Base-by-base conservation (phyloP, 2,329 filamentous ascomycete genomes). In the Ophiocordyceps robertsii region DNA sequence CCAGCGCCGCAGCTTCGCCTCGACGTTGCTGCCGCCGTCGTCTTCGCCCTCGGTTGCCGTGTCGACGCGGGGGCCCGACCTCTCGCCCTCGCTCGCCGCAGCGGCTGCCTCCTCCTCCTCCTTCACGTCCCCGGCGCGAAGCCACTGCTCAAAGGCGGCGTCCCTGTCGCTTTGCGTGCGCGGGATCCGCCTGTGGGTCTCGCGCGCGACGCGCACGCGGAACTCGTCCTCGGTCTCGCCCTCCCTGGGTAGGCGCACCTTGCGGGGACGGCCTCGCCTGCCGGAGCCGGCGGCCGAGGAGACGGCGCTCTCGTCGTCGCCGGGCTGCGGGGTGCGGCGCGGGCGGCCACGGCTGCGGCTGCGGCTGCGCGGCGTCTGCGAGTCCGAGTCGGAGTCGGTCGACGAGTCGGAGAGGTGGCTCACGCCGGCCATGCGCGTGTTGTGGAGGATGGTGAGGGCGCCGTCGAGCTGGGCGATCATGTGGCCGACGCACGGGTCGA, bases 401-500 rank as follows among this genome's bases (percentile, higher is more conserved):
- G 57, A 60, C 48, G 66, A 63, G 49, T 63, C 58, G 36, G 63
- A 63, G 43, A 61, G 49, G 42, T 62, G 50, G 47, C 50, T 65
- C 43, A 64, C 62, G 19, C 57, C 52, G 3, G 77, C 71, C 37
- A 74, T 63, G 32, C 81, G 73, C 1, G 75, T 70, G 45, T 80
- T 75, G 55, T 89, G 85, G 13, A 96, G 67, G 4, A 80, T 75
- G 29, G 70, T 66, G 6, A 95, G 70, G 1, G 90, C 69, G 6
- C 67, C 59, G 51, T 95, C 86, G 2, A 95, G 56, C 31, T 77
- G 75, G 2, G 69, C 62, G 9, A 95, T 67, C 14, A 89, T 72
- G 49, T 85, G 80, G n/a, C 80, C 70, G 11, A 84, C 71, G 0
- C 76, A 71, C 0, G 87, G 85, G 0, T 72, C 70, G 14, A 95